These are phyloP conservation scores for Rhodofomes roseus DNA, from an alignment of 1,284 basidiomycete genomes.

Conservation along the genomic window DNA sequence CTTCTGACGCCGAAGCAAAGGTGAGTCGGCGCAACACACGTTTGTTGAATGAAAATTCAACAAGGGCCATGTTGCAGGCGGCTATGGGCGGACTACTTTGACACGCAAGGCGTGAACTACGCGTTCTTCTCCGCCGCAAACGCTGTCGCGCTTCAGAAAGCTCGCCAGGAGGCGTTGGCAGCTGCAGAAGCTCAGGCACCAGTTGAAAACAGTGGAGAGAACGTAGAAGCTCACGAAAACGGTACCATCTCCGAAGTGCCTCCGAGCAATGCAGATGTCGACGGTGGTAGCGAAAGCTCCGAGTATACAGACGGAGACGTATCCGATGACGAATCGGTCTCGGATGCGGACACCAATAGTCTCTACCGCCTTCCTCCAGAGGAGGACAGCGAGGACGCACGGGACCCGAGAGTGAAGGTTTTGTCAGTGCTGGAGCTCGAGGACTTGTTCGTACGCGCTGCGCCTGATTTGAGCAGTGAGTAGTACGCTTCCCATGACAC, in stretches of 20 bases:
- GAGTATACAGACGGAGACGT: conserved; percentile 20
- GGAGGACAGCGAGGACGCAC: conserved; percentile 45
- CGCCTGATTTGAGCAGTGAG: conserved; percentile 76
- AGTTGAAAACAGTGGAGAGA: conserved; percentile 7
- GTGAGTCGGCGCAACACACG: conserved; percentile 33
- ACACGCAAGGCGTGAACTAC: conserved; percentile 75
- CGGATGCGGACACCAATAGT: conserved; percentile 13
- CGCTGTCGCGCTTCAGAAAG: conserved; percentile 82
- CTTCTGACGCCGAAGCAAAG: conserved; percentile 86
- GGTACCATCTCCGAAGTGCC: conserved; percentile 12
- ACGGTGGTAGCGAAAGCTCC: conserved; percentile 30
- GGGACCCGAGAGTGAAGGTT: conserved; percentile 75
- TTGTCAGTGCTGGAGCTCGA: conserved; percentile 90
- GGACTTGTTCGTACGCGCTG: conserved; percentile 73
- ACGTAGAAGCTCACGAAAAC: conserved; percentile 12
- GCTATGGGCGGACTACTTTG: conserved; percentile 94
- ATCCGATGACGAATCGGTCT: conserved; percentile 12
- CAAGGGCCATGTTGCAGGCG: conserved; percentile 39
- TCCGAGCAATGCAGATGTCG: conserved; percentile 27
- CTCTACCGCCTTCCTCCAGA: conserved; percentile 38
- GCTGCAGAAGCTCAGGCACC: conserved; percentile 15
- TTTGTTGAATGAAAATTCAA: neutral
- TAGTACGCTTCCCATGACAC: conserved; percentile 1
- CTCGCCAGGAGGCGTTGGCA: conserved; percentile 51
- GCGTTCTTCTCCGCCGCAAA: conserved; percentile 97